These are phyloP conservation scores for Golubevia pallescens DNA, from an alignment of 1,284 basidiomycete species.

Conservation along the genomic window DNA sequence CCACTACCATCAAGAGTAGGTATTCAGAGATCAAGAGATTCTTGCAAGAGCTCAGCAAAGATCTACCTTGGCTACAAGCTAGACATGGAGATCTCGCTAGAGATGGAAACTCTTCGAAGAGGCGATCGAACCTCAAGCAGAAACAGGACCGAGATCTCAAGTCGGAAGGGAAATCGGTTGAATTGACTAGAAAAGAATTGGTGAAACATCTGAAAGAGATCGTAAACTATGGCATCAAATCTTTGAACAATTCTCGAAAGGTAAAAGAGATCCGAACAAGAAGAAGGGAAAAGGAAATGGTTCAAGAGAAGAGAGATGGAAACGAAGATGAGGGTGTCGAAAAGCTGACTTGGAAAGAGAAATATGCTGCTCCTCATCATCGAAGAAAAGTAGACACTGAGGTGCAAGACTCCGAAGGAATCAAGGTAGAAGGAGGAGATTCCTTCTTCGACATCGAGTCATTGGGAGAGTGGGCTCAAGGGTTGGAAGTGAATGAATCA, in stretches of 20 bases:
- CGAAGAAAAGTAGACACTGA: neutral
- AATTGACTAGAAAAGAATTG: neutral
- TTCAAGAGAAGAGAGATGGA: neutral
- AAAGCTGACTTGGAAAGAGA: neutral
- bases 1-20: neutral
- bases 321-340: neutral
- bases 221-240: neutral
- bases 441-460: neutral
- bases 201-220: neutral
- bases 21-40: neutral
- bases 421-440: neutral
- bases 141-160: neutral
- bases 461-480: neutral
- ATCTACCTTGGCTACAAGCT: neutral
- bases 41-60: neutral
- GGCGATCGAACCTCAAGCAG: neutral
- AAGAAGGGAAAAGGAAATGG: neutral
- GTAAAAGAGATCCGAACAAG: neutral
- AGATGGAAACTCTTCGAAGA: neutral
- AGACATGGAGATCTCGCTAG: neutral
- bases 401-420: neutral
- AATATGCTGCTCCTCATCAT: neutral
- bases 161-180: neutral
- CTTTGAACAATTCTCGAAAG: neutral
- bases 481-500: neutral